Evolutionary conservation across 192 early-diverging fungal species (phyloP).

Genomic region (Haplosporangium gracile): DNA sequence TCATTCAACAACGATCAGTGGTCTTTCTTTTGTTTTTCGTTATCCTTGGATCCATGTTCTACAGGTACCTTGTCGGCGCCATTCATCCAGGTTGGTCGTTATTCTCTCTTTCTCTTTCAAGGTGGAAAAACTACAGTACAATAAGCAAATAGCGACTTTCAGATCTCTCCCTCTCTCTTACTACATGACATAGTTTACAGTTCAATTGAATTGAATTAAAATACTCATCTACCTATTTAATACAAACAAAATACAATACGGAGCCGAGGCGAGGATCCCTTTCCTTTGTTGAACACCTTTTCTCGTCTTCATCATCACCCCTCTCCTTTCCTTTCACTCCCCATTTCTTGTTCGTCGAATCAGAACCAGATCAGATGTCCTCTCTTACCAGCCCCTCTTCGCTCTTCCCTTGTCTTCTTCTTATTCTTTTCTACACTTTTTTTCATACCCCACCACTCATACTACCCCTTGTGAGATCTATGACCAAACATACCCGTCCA

Average conservation of each 20-base stretch:
- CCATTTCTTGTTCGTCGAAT: background rate
- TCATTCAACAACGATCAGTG: too few species aligned
- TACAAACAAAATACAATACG: background rate
- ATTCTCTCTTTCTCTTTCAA: too few species aligned
- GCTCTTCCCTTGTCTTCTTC: background rate
- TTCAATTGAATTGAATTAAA: background rate
- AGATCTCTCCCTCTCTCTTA: background rate
- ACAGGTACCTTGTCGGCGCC: too few species aligned
- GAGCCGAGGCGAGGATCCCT: slow-evolving; percentile 1
- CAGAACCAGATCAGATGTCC: slow-evolving; percentile 10
- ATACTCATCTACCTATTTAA: background rate
- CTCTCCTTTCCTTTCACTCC: background rate
- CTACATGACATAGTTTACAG: background rate
- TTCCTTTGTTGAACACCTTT: background rate
- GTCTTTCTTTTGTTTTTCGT: too few species aligned
- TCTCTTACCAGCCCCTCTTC: background rate
- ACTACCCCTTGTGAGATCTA: background rate
- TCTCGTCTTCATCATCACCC: background rate
- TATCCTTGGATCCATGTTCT: too few species aligned
- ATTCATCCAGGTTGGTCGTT: too few species aligned
- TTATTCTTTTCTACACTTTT: background rate
- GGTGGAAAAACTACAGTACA: background rate
- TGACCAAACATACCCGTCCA: background rate
- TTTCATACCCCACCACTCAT: background rate
- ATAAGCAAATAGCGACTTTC: slow-evolving; percentile 7